Evolutionary conservation across 78 protist species (phyloP).

Genomic region (Cyanophora paradoxa): DNA sequence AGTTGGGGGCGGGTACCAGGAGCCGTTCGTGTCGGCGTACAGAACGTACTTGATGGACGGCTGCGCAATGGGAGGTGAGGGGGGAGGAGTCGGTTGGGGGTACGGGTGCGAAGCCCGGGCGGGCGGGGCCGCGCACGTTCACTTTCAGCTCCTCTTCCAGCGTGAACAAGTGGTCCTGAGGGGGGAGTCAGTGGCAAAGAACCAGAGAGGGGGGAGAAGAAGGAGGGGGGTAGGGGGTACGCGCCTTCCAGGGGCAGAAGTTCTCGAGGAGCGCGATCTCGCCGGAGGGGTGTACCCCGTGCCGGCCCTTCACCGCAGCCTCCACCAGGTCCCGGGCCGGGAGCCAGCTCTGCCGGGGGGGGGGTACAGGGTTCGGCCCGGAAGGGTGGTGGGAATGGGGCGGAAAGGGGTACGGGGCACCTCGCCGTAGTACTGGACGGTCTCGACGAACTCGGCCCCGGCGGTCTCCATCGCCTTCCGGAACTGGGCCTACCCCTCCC

Average conservation of each 20-base stretch:
- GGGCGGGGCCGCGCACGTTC: too few relatives aligned
- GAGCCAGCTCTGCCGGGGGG: conserved; percentile 53
- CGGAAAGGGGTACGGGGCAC: too few relatives aligned
- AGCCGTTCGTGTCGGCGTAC: background rate
- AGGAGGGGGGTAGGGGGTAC: too few relatives aligned
- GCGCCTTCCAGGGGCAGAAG: background rate
- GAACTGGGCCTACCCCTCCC: conserved; percentile 15
- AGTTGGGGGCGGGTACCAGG: too few relatives aligned
- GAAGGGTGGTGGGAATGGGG: too few relatives aligned
- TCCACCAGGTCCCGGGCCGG: conserved; percentile 74
- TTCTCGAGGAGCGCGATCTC: background rate
- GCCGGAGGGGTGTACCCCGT: background rate
- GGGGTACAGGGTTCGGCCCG: too few relatives aligned
- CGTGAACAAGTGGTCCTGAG: background rate
- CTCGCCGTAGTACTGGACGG: conserved; percentile 21
- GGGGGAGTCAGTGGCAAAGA: too few relatives aligned
- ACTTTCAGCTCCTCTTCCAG: background rate
- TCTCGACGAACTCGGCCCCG: conserved; percentile 4
- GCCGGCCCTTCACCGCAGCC: conserved; percentile 7
- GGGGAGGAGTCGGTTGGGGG: too few relatives aligned
- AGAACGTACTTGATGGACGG: background rate
- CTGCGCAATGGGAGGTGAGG: too few relatives aligned
- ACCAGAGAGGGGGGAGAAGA: too few relatives aligned
- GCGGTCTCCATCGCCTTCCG: conserved; percentile 39
- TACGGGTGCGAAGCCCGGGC: too few relatives aligned